A percentile compares a stretch with the other conserved stretches of the same genome.
Evolutionary conservation across 257 asterid genomes (phyloP).

Genomic region (Solanum phureja): DNA sequence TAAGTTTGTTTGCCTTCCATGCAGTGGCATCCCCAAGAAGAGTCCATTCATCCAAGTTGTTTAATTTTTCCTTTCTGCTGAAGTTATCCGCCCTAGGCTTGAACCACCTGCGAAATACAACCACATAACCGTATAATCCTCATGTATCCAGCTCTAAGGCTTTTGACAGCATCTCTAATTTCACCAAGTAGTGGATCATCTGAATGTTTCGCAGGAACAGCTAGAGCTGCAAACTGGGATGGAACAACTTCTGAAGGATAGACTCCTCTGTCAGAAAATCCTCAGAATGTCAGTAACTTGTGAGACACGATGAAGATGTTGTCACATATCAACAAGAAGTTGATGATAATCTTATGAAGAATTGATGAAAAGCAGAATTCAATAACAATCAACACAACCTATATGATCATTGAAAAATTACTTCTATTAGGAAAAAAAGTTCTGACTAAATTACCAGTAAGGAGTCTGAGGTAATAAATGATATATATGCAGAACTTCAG

Average conservation of each 20-base stretch:
- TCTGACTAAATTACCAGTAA: neutral
- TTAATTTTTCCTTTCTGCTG: neutral
- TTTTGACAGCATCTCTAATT: slow-evolving; percentile 32
- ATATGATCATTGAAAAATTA: neutral
- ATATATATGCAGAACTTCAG: neutral
- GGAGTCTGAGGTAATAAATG: neutral
- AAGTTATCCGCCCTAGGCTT: slow-evolving; percentile 18
- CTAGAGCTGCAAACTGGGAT: slow-evolving; percentile 19
- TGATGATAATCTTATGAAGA: neutral
- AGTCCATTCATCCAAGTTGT: neutral
- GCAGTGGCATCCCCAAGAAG: neutral
- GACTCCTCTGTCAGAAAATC: slow-evolving; percentile 51
- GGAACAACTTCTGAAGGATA: slow-evolving; percentile 74
- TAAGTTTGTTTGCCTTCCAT: neutral
- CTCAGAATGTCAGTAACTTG: neutral
- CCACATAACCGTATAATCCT: slow-evolving; percentile 57
- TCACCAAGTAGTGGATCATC: slow-evolving; percentile 20
- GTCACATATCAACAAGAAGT: neutral
- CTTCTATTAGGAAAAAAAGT: neutral
- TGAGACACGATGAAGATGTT: neutral
- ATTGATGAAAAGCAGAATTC: neutral
- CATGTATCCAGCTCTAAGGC: slow-evolving; percentile 43
- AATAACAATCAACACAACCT: neutral
- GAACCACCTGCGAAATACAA: slow-evolving; percentile 39
- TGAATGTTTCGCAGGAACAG: slow-evolving; percentile 5